phyloP scores from a whole-genome alignment of 2,329 filamentous ascomycete species.

The Epichloe coenophiala region DNA sequence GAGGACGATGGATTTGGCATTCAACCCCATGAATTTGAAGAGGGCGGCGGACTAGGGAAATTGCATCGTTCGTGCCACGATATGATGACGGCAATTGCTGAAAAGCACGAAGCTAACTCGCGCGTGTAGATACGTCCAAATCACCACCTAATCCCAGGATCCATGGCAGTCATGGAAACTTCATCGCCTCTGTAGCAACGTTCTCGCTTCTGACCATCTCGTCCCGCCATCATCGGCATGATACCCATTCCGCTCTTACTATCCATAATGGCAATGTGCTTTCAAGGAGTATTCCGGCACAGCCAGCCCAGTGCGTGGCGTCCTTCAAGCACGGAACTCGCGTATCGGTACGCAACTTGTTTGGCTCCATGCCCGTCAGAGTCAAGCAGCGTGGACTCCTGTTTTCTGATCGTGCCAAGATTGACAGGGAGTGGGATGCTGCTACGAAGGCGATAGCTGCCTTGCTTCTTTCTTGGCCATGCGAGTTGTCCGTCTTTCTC shows the following conservation, averaged over 20 bases:
- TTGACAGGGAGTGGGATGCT: slow-evolving; percentile 51
- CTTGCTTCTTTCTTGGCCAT: slow-evolving; percentile 58
- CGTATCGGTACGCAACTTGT: slow-evolving; percentile 65
- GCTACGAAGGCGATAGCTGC: slow-evolving; percentile 46
- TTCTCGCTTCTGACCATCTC: slow-evolving; percentile 66
- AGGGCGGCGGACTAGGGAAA: slow-evolving; percentile 58
- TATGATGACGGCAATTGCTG: neutral
- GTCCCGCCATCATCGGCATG: slow-evolving; percentile 51
- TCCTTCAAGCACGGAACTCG: slow-evolving; percentile 56
- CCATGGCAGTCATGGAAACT: slow-evolving; percentile 60
- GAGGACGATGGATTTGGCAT: slow-evolving; percentile 83
- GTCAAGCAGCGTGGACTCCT: slow-evolving; percentile 61
- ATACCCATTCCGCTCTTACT: slow-evolving; percentile 49
- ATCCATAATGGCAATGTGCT: slow-evolving; percentile 58
- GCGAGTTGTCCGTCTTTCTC: slow-evolving; percentile 41
- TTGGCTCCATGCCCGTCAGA: slow-evolving; percentile 81
- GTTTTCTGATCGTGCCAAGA: slow-evolving; percentile 32
- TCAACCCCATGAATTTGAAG: slow-evolving; percentile 52
- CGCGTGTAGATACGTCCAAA: slow-evolving; percentile 62
- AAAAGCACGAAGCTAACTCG: neutral
- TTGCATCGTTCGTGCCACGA: slow-evolving; percentile 47
- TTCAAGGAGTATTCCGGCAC: slow-evolving; percentile 48
- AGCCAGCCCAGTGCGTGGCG: slow-evolving; percentile 41
- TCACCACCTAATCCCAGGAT: slow-evolving; percentile 29
- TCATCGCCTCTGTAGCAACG: slow-evolving; percentile 62